phyloP scores from a whole-genome alignment of 2,329 filamentous ascomycete species.

The Pseudocercospora fijiensis region DNA sequence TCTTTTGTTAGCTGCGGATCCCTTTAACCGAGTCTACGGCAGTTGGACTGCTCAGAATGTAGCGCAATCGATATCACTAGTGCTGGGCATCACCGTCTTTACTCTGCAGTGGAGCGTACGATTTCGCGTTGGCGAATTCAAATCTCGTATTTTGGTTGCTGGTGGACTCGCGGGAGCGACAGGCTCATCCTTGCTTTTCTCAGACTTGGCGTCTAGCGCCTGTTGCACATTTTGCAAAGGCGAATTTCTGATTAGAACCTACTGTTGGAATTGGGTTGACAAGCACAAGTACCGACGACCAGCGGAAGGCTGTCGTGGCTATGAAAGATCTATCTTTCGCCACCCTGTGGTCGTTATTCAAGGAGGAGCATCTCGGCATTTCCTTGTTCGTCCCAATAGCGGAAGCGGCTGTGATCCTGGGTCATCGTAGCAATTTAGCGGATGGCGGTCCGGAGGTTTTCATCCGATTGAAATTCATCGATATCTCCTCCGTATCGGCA shows the following conservation, averaged over 20 bases:
- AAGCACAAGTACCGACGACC: not conserved
- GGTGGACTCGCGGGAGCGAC: not conserved
- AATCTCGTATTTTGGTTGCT: not conserved
- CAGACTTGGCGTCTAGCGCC: not conserved
- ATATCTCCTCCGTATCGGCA: not conserved
- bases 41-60: not conserved
- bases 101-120: not conserved
- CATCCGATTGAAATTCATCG: not conserved
- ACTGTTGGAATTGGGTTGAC: not conserved
- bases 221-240: not conserved
- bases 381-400: not conserved
- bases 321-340: not conserved
- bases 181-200: not conserved
- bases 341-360: not conserved
- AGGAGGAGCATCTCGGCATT: not conserved
- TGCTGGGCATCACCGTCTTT: not conserved
- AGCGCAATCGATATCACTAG: not conserved
- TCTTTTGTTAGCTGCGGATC: no score
- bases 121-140: not conserved
- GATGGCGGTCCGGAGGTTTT: not conserved
- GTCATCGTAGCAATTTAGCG: not conserved
- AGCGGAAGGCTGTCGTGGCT: not conserved
- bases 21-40: no score
- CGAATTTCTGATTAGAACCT: not conserved
- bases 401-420: not conserved